Evolutionary conservation across 305 asterid species (phyloP).

Genomic region (Solanum hybrid): DNA sequence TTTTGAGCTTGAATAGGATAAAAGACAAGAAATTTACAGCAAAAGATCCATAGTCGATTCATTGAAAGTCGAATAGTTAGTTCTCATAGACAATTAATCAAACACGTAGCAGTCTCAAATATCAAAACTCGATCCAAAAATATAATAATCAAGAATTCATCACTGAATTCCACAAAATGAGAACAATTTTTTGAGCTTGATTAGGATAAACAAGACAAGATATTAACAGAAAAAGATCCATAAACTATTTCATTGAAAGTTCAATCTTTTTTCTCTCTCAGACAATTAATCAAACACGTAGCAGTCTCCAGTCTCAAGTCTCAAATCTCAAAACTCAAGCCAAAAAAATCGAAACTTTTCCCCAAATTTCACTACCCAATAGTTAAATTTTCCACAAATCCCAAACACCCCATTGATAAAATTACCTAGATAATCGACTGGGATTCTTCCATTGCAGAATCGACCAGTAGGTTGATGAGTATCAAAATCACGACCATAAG

Average conservation of each 20-base stretch:
- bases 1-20: neutral
- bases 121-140: neutral
- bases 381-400: neutral
- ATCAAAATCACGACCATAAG: slow-evolving; percentile 90
- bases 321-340: neutral
- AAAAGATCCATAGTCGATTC: neutral
- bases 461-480: slow-evolving; percentile 86
- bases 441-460: slow-evolving; percentile 86
- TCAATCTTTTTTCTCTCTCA: neutral
- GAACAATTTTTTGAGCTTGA: neutral
- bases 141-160: neutral
- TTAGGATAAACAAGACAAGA: neutral
- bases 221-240: neutral
- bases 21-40: neutral
- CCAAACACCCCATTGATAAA: neutral
- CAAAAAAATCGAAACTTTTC: neutral
- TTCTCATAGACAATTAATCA: neutral
- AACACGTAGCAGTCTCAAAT: neutral
- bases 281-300: neutral
- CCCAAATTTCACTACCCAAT: neutral
- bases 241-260: neutral
- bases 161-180: neutral
- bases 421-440: slow-evolving; percentile 79
- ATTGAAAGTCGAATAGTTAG: neutral
- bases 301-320: neutral